Conservation (phyloP, 2,329 filamentous ascomycete genomes). For the Didymella pomorum region DNA sequence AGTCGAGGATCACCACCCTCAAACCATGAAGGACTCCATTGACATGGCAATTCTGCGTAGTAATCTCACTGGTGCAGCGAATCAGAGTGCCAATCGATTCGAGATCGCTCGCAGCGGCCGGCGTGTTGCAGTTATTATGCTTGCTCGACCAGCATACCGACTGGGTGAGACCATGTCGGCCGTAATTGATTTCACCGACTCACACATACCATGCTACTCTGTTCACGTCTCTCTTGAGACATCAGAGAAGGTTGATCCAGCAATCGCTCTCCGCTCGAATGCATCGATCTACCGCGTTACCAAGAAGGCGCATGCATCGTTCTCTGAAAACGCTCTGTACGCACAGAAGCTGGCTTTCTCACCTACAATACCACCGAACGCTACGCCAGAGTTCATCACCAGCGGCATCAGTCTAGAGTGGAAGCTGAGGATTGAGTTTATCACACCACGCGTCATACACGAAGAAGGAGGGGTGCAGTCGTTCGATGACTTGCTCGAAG, state of each 20-base stretch:
- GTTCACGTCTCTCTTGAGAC: constrained; percentile 87
- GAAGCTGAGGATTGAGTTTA: constrained; percentile 91
- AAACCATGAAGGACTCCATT: constrained; percentile 81
- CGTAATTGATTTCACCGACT: constrained; percentile 81
- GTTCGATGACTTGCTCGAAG: constrained; percentile 70
- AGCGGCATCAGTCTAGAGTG: constrained; percentile 87
- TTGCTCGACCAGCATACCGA: constrained; percentile 86
- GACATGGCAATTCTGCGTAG: constrained; percentile 84
- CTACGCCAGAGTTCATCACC: constrained; percentile 91
- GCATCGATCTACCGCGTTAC: constrained; percentile 88
- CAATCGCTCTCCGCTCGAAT: constrained; percentile 82
- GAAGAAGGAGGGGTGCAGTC: constrained; percentile 42
- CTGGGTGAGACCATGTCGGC: constrained; percentile 87
- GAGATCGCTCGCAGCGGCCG: constrained; percentile 93
- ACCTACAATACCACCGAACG: constrained; percentile 80
- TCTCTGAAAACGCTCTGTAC: constrained; percentile 84
- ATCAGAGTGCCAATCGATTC: constrained; percentile 88
- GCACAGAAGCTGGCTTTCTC: constrained; percentile 80
- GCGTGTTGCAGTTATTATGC: constrained; percentile 87
- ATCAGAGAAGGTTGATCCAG: constrained; percentile 79
- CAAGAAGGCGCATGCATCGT: constrained; percentile 77
- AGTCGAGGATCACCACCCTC: constrained; percentile 62
- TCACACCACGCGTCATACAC: constrained; percentile 69
- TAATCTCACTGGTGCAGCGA: constrained; percentile 66
- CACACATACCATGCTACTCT: constrained; percentile 83